A percentile compares a stretch with the other conserved stretches of the same genome.
phyloP scores from a whole-genome alignment of 768 basidiomycete genomes.

The Termitomyces sp. region DNA sequence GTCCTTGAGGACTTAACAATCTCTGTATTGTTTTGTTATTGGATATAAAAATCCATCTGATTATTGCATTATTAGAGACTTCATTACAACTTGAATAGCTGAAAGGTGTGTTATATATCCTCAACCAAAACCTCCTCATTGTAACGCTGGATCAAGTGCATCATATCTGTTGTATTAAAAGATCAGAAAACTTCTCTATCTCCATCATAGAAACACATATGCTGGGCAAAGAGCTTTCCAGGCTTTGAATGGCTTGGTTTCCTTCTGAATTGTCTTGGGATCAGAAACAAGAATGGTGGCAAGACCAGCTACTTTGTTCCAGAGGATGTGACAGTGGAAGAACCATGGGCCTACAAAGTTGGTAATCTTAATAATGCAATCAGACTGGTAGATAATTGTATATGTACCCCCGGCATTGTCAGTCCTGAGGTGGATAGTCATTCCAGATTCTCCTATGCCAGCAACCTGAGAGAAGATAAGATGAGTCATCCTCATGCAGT shows the following conservation, averaged over 20 bases:
- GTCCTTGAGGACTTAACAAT: no score
- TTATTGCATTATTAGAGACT: not conserved
- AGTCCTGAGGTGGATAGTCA: slow-evolving; percentile 19
- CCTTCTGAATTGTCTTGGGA: no score
- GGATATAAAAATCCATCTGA: not conserved
- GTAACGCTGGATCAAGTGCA: no score
- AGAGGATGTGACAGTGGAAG: slow-evolving; percentile 29
- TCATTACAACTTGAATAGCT: no score
- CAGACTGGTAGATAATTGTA: not conserved
- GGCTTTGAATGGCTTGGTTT: slow-evolving; percentile 11
- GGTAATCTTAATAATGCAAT: not conserved
- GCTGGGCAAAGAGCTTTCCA: slow-evolving; percentile 23
- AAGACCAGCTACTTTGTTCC: slow-evolving; percentile 36
- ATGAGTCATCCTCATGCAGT: no score
- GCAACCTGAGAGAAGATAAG: slow-evolving; percentile 6
- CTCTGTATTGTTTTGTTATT: not conserved
- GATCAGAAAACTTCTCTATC: no score
- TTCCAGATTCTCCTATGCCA: slow-evolving; percentile 18
- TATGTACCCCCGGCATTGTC: slow-evolving; percentile 18
- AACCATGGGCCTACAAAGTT: slow-evolving; percentile 15
- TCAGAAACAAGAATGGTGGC: no score
- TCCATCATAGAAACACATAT: slow-evolving; percentile 6
- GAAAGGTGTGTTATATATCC: no score
- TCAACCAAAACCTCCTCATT: no score
- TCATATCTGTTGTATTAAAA: no score